Evolutionary conservation across 208 protist species (phyloP).

Genomic region (Leishmania amazonensis): DNA sequence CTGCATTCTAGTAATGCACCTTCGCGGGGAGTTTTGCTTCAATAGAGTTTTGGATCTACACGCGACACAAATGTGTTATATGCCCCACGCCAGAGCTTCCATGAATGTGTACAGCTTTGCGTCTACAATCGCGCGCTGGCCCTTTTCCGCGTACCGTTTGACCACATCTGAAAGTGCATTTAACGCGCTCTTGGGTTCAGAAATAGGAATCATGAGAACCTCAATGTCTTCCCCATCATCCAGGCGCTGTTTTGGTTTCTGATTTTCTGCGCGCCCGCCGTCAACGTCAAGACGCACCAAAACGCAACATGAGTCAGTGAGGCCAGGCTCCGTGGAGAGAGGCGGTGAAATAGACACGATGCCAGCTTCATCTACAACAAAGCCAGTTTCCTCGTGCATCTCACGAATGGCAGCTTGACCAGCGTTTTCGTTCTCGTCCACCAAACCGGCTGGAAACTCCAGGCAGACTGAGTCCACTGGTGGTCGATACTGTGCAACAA

Average conservation of each 20-base stretch:
- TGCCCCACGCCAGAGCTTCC: slow-evolving; percentile 18
- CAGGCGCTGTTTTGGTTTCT: slow-evolving; percentile 51
- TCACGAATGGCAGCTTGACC: slow-evolving; percentile 71
- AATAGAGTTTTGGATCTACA: background rate
- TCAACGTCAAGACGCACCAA: slow-evolving; percentile 67
- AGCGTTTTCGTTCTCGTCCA: slow-evolving; percentile 65
- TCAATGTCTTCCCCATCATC: slow-evolving; percentile 83
- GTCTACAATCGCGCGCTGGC: slow-evolving; percentile 52
- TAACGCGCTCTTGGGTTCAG: slow-evolving; percentile 18
- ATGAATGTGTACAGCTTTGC: slow-evolving; percentile 73
- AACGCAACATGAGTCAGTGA: slow-evolving; percentile 72
- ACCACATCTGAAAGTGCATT: slow-evolving; percentile 30
- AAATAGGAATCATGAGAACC: slow-evolving; percentile 65
- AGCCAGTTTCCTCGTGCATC: slow-evolving; percentile 86
- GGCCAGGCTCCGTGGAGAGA: slow-evolving; percentile 60
- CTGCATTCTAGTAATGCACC: background rate
- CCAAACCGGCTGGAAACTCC: slow-evolving; percentile 86
- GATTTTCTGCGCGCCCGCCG: slow-evolving; percentile 49
- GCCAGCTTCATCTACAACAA: slow-evolving; percentile 40
- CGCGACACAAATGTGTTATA: slow-evolving; percentile 4
- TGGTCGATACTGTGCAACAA: slow-evolving; percentile 85
- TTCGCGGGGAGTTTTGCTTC: background rate
- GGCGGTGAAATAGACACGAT: slow-evolving; percentile 47
- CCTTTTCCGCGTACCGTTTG: slow-evolving; percentile 24
- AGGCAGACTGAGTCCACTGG: slow-evolving; percentile 65